A percentile compares a stretch with the other conserved stretches of the same genome.
Evolutionary conservation across 73 alveolate genomes (phyloP).

Genomic region (Blepharisma japonicum): DNA sequence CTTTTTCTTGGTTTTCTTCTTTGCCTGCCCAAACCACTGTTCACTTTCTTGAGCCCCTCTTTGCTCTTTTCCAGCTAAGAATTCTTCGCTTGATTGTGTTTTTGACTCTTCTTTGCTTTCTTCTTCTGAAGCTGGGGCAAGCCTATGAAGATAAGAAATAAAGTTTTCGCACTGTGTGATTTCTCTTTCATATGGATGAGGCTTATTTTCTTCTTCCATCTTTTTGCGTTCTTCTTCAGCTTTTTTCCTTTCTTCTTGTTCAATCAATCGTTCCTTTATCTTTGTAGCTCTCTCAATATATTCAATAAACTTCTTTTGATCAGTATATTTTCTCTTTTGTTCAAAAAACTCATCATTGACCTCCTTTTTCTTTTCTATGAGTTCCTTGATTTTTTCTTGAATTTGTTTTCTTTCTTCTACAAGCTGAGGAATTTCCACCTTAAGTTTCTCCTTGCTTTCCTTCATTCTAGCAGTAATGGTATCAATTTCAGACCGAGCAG

Average conservation of each 20-base stretch:
- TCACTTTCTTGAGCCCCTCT: background rate
- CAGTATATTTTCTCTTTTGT: background rate
- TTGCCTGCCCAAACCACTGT: background rate
- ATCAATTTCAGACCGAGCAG: background rate
- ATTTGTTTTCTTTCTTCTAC: background rate
- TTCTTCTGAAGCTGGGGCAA: background rate
- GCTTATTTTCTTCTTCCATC: constrained; percentile 5
- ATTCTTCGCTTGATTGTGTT: background rate
- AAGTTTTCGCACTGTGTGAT: constrained; percentile 1
- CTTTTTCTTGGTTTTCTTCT: background rate
- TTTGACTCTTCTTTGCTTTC: constrained; percentile 40
- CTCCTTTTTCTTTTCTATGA: background rate
- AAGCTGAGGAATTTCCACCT: background rate
- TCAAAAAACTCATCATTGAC: background rate
- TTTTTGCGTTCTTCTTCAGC: constrained; percentile 4
- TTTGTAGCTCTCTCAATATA: background rate
- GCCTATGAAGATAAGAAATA: background rate
- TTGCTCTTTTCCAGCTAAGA: background rate
- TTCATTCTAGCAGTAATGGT: background rate
- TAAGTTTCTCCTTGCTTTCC: background rate
- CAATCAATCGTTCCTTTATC: background rate
- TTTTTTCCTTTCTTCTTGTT: constrained; percentile 9
- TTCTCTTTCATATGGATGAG: constrained; percentile 3
- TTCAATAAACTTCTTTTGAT: background rate
- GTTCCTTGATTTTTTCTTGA: background rate